Conservation (phyloP, 179 eudicot species). For the Gypsophila paniculata region DNA sequence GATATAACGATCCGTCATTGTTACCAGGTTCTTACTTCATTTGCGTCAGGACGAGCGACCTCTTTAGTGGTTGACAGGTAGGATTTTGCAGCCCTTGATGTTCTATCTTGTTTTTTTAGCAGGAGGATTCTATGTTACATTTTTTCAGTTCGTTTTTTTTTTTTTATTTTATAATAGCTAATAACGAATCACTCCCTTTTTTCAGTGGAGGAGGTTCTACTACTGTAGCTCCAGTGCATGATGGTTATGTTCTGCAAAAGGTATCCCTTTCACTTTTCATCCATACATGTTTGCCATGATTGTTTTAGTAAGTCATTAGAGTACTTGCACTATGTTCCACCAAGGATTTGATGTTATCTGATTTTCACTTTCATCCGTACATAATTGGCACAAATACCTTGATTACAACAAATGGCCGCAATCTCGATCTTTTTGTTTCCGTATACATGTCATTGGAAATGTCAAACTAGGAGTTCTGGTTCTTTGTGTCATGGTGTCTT, state of each 20-base stretch:
- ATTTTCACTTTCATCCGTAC: neutral
- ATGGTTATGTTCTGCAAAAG: constrained; percentile 99
- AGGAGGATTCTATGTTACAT: neutral
- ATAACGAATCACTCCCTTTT: constrained; percentile 17
- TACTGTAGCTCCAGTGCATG: constrained; percentile 92
- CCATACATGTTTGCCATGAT: neutral
- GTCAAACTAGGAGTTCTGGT: neutral
- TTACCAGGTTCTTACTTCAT: constrained; percentile 88
- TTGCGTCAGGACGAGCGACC: constrained; percentile 95
- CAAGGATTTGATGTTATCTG: neutral
- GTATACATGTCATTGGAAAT: neutral
- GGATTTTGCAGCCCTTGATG: constrained; percentile 10
- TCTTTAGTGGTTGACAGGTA: constrained; percentile 92
- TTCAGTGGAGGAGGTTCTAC: constrained; percentile 97
- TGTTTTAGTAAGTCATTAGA: neutral
- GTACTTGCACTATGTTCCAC: neutral
- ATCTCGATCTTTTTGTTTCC: neutral
- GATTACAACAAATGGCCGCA: neutral
- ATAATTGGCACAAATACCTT: too few relatives aligned
- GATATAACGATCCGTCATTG: constrained; percentile 11
- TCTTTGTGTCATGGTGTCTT: constrained; percentile 6
- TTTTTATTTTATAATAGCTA: neutral
- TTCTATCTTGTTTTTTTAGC: neutral
- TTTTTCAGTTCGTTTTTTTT: constrained; percentile 4
- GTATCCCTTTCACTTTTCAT: constrained; percentile 33